Evolutionary conservation across 768 basidiomycete species (phyloP).

Genomic region (Leccinum aurantiacum): DNA sequence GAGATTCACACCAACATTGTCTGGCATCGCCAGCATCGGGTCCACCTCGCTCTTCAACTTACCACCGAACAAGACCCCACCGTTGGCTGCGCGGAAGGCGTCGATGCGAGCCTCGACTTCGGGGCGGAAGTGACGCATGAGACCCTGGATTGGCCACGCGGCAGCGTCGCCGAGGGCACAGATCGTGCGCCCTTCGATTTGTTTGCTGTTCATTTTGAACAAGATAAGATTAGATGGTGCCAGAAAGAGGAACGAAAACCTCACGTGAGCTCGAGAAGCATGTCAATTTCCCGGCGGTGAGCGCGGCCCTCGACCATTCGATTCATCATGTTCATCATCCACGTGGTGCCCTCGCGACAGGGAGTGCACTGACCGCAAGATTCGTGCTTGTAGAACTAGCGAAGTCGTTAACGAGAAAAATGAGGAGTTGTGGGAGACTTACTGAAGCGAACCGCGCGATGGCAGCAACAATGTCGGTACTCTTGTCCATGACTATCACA

Average conservation of each 20-base stretch:
- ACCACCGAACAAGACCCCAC: slow-evolving; percentile 88
- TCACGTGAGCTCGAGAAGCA: slow-evolving; percentile 93
- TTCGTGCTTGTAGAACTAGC: slow-evolving; percentile 95
- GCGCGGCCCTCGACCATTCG: slow-evolving; percentile 91
- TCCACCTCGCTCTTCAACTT: slow-evolving; percentile 66
- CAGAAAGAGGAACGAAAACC: slow-evolving; percentile 23
- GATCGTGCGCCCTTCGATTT: slow-evolving; percentile 95
- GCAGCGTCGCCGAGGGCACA: slow-evolving; percentile 97
- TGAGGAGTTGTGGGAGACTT: slow-evolving; percentile 16
- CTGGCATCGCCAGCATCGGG: slow-evolving; percentile 67
- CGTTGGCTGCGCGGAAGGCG: slow-evolving; percentile 70
- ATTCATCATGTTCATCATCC: slow-evolving; percentile 99
- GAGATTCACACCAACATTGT: slow-evolving; percentile 63
- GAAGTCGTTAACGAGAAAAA: slow-evolving; percentile 5
- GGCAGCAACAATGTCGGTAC: slow-evolving; percentile 89
- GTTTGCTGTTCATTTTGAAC: slow-evolving; percentile 58
- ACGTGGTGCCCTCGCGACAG: slow-evolving; percentile 92
- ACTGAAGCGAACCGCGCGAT: slow-evolving; percentile 92
- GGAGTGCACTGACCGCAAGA: slow-evolving; percentile 98
- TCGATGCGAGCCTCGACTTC: slow-evolving; percentile 89
- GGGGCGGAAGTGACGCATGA: slow-evolving; percentile 97
- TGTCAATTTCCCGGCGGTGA: slow-evolving; percentile 93
- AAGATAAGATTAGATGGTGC: slow-evolving; percentile 1
- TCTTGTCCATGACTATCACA: slow-evolving; percentile 99
- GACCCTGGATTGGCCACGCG: slow-evolving; percentile 97